Percentiles rank a stretch among this genome's conserved stretches.
Conservation (phyloP, 352 stramenopile genomes). For the Phytophthora podocarpi region DNA sequence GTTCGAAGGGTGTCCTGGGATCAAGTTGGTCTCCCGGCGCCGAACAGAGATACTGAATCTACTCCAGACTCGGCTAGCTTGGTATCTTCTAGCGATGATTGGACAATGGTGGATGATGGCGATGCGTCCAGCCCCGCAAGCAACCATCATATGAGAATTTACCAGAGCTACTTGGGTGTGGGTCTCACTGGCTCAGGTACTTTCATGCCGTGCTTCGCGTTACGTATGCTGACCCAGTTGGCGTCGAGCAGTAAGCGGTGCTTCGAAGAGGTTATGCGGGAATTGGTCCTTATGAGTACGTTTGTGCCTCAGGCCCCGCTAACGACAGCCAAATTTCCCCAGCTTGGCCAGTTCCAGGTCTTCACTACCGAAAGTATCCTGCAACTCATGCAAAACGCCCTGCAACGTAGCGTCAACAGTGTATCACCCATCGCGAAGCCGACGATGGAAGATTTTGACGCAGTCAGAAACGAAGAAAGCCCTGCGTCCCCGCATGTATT, state of each 20-base stretch:
- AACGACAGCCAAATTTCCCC: conserved; percentile 52
- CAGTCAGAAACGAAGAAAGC: conserved; percentile 34
- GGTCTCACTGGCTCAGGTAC: conserved; percentile 57
- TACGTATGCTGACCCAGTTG: conserved; percentile 85
- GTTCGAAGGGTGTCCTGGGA: conserved; percentile 75
- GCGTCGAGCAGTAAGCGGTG: conserved; percentile 70
- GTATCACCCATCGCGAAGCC: conserved; percentile 53
- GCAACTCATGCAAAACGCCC: conserved; percentile 75
- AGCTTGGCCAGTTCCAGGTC: conserved; percentile 72
- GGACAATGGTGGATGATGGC: conserved; percentile 31
- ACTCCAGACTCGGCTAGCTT: conserved; percentile 7
- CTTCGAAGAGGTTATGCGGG: conserved; percentile 79
- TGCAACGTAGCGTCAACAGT: conserved; percentile 69
- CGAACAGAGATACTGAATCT: conserved; percentile 23
- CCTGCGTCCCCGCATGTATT: conserved; percentile 52
- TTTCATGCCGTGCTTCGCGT: conserved; percentile 74
- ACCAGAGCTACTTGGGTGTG: conserved; percentile 79
- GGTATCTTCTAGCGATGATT: conserved; percentile 14
- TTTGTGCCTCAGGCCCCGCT: conserved; percentile 50
- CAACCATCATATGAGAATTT: conserved; percentile 79
- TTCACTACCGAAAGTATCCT: conserved; percentile 83
- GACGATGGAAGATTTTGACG: conserved; percentile 54
- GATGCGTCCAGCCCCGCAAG: conserved; percentile 51
- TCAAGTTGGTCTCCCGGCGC: conserved; percentile 62
- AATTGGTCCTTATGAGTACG: conserved; percentile 77